Evolutionary conservation across 1,284 basidiomycete genomes (phyloP), one percentile per base, ranked within the genome.

Genomic region (Fomitopsis schrenkii): DNA sequence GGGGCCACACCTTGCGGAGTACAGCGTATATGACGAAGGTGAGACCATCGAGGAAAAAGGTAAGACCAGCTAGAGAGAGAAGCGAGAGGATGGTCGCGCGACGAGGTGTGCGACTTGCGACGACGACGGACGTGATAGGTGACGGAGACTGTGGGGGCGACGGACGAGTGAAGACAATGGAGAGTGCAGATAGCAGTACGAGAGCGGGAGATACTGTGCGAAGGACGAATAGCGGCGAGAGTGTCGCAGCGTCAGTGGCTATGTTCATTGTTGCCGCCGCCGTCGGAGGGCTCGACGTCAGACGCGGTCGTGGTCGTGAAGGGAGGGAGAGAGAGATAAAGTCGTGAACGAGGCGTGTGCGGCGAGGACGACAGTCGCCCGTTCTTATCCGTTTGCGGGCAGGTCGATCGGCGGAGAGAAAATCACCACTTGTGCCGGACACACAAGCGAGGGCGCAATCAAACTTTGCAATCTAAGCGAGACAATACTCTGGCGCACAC

Each of bases 41-140:
- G 56, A 90, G 76, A 60, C 96, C 81, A 82, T 99, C 83, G 76
- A 95, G 77, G 79, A 99, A 84, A 83, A 93, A 87, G 74, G 95
- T 81, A 77, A 96, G 66, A 78, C 95, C 87, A 74, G 86, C 70
- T 57, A 93, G 78, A 60, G 86, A 84, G 58, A 94, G 79, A 66
- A 93, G 77, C 58, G 79, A 74, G 59, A 93, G 79, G 72, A 94
- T 91, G 65, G 86, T 75, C 57, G 83, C 82, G 61, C 88, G 84
- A 72, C 93, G 87, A 52, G 92, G 92, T 59, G 85, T 77, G 60
- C 80, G 79, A 63, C 83, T 81, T 59, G 87, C 83, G 69, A 91
- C 84, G 72, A 93, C 85, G 72, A 93, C 90, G 55, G 87, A 76
- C 26, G 85, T 90, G 70, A 93, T 91, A 61, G 86, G 83, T 46